Conservation (phyloP, 805 yeast genomes). For the Monosporozyma unispora region DNA sequence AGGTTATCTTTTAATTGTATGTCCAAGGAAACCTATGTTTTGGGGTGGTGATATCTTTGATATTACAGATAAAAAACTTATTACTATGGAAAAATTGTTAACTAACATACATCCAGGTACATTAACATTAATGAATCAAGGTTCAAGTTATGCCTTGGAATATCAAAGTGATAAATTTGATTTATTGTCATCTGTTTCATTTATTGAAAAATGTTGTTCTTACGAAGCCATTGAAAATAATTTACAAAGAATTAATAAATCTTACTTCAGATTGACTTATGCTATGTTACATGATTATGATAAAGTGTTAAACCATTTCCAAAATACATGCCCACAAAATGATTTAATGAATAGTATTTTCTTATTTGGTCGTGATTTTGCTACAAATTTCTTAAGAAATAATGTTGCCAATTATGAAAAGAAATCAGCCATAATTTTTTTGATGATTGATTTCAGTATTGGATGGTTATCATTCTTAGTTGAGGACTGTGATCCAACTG, state of each 20-base stretch:
- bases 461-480: conserved; percentile 91
- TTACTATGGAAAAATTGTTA: conserved; percentile 13
- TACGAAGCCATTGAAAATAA: conserved; percentile 65
- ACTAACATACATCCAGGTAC: conserved; percentile 15
- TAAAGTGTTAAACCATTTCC: conserved; percentile 42
- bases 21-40: conserved; percentile 74
- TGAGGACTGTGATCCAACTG: conserved; percentile 91
- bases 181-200: conserved; percentile 44
- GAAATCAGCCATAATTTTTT: conserved; percentile 59
- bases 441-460: conserved; percentile 64
- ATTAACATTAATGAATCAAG: conserved; percentile 34
- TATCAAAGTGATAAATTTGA: conserved; percentile 49
- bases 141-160: conserved; percentile 51
- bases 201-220: conserved; percentile 61
- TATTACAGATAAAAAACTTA: not conserved
- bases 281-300: conserved; percentile 55
- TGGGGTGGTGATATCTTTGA: conserved; percentile 77
- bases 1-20: conserved; percentile 63
- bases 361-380: conserved; percentile 72
- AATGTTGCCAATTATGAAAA: conserved; percentile 47
- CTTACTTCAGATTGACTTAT: conserved; percentile 59
- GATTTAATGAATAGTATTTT: conserved; percentile 69
- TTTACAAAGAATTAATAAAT: conserved; percentile 52
- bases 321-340: conserved; percentile 55
- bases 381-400: conserved; percentile 57